Conservation (phyloP, 306 rosid species). For the Erythrophleum fordii region DNA sequence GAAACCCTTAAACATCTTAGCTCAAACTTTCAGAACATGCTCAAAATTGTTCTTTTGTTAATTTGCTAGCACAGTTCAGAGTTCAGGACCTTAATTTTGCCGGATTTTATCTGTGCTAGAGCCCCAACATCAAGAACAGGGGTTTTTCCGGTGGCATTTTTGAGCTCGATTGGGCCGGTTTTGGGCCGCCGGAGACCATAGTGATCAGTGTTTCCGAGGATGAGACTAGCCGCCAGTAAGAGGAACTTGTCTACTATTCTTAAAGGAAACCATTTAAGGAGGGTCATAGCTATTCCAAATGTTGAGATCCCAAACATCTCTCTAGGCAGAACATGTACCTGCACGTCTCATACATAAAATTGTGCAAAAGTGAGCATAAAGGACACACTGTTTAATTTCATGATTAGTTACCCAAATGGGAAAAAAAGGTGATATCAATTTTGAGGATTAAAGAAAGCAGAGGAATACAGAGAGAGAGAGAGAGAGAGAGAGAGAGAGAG, state of each 20-base stretch:
- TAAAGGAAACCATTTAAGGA: slow-evolving; percentile 73
- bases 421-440: slow-evolving; percentile 20
- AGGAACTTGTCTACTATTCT: slow-evolving; percentile 74
- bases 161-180: slow-evolving; percentile 88
- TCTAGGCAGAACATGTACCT: slow-evolving; percentile 93
- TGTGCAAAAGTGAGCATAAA: slow-evolving; percentile 30
- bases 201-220: slow-evolving; percentile 74
- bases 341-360: slow-evolving; percentile 35
- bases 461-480: not conserved
- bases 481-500: too few species aligned
- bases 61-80: too few species aligned
- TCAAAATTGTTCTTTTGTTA: too few species aligned
- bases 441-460: not conserved
- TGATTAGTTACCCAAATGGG: slow-evolving; percentile 35
- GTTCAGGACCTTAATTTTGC: slow-evolving; percentile 73
- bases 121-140: slow-evolving; percentile 95
- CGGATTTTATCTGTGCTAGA: slow-evolving; percentile 66
- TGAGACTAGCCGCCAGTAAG: slow-evolving; percentile 49
- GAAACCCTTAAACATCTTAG: slow-evolving; percentile 9
- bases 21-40: not conserved
- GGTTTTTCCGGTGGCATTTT: slow-evolving; percentile 83
- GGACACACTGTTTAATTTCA: not conserved
- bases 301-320: slow-evolving; percentile 90
- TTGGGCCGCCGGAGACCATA: slow-evolving; percentile 87
- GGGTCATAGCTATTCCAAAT: slow-evolving; percentile 77